Percentiles rank a stretch among this genome's conserved stretches.
phyloP scores from a whole-genome alignment of 257 asterid genomes.

The Ilex asprella region DNA sequence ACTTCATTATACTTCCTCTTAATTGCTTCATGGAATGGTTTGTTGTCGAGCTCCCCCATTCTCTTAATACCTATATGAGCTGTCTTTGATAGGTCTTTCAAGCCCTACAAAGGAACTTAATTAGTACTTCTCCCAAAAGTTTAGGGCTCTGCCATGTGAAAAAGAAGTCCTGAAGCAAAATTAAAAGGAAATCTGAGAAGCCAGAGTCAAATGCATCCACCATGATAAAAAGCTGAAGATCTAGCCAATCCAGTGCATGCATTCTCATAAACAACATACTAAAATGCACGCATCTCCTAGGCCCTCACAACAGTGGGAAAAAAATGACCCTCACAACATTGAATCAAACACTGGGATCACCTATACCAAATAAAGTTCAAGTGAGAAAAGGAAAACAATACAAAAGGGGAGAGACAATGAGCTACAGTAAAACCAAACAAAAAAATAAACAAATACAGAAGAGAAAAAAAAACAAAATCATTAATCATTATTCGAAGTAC shows the following conservation, averaged over 20 bases:
- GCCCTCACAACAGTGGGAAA: no score
- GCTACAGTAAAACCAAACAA: no score
- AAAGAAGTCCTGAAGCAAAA: neutral
- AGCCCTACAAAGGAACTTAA: conserved; percentile 40
- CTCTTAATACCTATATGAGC: conserved; percentile 60
- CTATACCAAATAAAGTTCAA: neutral
- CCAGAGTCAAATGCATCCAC: conserved; percentile 11
- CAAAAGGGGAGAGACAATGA: no score
- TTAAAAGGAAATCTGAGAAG: neutral
- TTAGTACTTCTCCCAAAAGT: conserved; percentile 15
- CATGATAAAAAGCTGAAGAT: conserved; percentile 3
- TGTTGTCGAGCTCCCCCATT: conserved; percentile 83
- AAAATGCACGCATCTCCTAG: no score
- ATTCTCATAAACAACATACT: no score
- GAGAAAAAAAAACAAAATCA: no score
- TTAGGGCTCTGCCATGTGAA: conserved; percentile 5
- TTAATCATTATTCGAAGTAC: no score
- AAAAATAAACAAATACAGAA: no score
- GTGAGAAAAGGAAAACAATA: neutral
- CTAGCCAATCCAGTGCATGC: neutral
- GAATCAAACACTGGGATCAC: neutral
- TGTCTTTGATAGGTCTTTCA: conserved; percentile 47
- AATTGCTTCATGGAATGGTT: conserved; percentile 45
- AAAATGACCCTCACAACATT: no score
- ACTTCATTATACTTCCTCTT: conserved; percentile 42